These are phyloP conservation scores for Multifurca ochricompacta DNA, from an alignment of 768 basidiomycete genomes.

Conservation along the genomic window DNA sequence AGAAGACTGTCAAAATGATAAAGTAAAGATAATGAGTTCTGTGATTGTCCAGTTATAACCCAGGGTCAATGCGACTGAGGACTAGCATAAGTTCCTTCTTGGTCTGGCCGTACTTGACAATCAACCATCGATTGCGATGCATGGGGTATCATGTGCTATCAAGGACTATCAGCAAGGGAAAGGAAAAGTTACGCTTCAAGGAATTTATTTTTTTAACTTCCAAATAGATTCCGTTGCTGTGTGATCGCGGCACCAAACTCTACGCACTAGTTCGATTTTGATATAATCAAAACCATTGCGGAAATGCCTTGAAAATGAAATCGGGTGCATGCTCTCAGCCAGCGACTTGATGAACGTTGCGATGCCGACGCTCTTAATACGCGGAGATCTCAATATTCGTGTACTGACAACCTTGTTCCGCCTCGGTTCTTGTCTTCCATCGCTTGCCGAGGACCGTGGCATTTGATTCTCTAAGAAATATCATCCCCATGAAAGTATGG, in stretches of 20 bases:
- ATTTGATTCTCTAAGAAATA: not conserved
- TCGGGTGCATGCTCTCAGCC: not conserved
- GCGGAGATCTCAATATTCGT: not conserved
- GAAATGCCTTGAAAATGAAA: not conserved
- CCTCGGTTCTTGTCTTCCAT: not conserved
- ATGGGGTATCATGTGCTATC: not conserved
- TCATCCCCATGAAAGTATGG: not conserved
- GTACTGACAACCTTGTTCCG: too few relatives aligned
- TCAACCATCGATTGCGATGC: too few relatives aligned
- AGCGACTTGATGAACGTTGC: not conserved
- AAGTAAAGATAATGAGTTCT: too few relatives aligned
- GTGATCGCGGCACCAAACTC: not conserved
- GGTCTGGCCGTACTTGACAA: not conserved
- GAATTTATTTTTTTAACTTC: too few relatives aligned
- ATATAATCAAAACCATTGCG: not conserved
- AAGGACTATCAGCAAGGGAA: not conserved
- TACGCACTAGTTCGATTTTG: not conserved
- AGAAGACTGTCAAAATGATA: too few relatives aligned
- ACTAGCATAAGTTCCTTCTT: too few relatives aligned
- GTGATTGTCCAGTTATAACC: not conserved
- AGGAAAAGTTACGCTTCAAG: too few relatives aligned
- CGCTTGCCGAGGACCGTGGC: not conserved
- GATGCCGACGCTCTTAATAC: not conserved
- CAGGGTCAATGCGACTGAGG: not conserved
- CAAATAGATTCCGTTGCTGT: not conserved